phyloP scores from a whole-genome alignment of 2,329 filamentous ascomycete species.

The Lasiodiplodia theobromae region DNA sequence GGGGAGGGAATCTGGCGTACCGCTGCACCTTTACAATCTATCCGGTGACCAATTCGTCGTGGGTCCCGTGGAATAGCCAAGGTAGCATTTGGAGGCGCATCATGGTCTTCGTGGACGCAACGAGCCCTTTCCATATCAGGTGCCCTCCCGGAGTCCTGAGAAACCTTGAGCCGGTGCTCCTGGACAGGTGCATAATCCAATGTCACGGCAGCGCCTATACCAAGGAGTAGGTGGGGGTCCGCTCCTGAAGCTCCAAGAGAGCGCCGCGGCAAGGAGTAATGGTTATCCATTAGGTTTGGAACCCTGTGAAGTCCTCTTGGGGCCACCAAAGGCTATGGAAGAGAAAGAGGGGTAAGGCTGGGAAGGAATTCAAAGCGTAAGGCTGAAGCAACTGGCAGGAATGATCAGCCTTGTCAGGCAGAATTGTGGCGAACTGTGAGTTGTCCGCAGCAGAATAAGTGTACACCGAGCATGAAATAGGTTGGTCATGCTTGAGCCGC shows the following conservation, averaged over 20 bases:
- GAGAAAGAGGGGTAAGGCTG: background rate
- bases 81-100: background rate
- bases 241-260: background rate
- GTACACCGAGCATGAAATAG: background rate
- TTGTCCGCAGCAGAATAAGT: background rate
- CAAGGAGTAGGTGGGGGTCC: background rate
- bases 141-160: background rate
- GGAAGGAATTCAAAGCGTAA: background rate
- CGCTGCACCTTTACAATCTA: background rate
- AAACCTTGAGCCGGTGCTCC: too few relatives aligned
- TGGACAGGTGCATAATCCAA: background rate
- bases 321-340: background rate
- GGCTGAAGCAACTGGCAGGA: slow-evolving; percentile 4
- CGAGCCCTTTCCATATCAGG: too few relatives aligned
- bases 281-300: background rate
- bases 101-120: background rate
- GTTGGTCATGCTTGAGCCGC: background rate
- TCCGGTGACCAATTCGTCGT: background rate
- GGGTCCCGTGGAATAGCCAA: background rate
- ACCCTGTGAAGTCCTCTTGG: background rate
- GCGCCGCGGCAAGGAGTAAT: background rate
- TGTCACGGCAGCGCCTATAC: background rate
- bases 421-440: background rate
- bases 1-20: background rate
- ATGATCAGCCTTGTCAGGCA: slow-evolving; percentile 1